These are phyloP conservation scores for Tolypocladium cylindrosporum DNA, from an alignment of 2,329 filamentous ascomycete species.

Conservation along the genomic window DNA sequence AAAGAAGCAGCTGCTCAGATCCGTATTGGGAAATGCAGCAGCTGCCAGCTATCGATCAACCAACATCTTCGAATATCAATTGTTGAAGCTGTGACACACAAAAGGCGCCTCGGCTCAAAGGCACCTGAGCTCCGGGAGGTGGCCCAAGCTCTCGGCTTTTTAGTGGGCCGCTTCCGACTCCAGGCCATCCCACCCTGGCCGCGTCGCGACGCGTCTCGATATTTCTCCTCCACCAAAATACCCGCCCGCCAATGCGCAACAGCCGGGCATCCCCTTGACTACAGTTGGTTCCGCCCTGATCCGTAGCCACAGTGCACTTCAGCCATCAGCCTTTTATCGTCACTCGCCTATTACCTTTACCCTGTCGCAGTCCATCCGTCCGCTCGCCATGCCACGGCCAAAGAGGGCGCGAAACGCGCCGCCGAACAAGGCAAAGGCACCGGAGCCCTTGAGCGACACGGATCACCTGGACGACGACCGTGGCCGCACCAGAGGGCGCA, in stretches of 20 bases:
- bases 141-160: constrained; percentile 4
- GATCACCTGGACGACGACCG: constrained; percentile 13
- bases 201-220: constrained; percentile 20
- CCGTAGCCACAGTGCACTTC: neutral
- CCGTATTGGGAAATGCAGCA: neutral
- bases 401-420: constrained; percentile 6
- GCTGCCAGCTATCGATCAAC: neutral
- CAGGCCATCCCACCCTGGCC: neutral
- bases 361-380: neutral
- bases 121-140: neutral
- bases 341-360: too few species aligned
- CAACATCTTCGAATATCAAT: neutral
- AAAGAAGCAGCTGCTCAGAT: too few species aligned
- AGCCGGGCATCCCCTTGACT: neutral
- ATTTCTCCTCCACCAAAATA: constrained; percentile 10
- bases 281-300: neutral
- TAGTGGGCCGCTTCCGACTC: constrained; percentile 5
- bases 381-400: constrained; percentile 7
- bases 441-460: neutral
- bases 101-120: too few species aligned
- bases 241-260: neutral
- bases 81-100: neutral
- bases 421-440: neutral
- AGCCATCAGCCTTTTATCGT: neutral
- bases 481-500: constrained; percentile 11